Evolutionary conservation across 129 eudicot genomes (phyloP), one percentile per base, ranked within the genome.

Genomic region (Escallonia rubra): DNA sequence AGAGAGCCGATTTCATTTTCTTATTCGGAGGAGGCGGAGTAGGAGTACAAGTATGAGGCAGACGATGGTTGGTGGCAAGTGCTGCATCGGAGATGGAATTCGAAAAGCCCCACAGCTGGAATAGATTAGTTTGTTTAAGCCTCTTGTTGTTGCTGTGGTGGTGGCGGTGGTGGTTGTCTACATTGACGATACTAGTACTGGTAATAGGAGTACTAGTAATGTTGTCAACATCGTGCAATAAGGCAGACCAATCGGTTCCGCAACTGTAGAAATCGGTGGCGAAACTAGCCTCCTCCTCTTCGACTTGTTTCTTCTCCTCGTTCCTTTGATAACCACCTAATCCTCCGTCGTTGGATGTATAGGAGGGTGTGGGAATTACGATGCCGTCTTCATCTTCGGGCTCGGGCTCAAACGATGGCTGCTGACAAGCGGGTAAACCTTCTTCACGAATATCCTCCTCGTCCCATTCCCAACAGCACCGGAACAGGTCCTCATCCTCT

Each of bases 171-270:
- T 23, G 34, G 34, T 23, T 23, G 34, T 23, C 34, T 23, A 23
- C 34, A 23, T 23, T 23, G 34, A 23, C 41, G 3, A 10, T 13
- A 50, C 13, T 41, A 7, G 9, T 0, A 66, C 2, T 38, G 14
- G 38, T 65, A 11, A 8, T 61, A 7, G 16, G 11, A 65, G 65
- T 44, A n/a, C 49, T 6, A n/a, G 0, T 16, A 13, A 10, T 45
- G n/a, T 9, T 9, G 8, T 50, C 39, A 46, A 16, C 16, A 41
- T 2, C 41, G 11, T 54, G 59, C 42, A 45, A 34, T 55, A 78
- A 63, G 48, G 41, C 41, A 41, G 83, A 67, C 74, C 83, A 78
- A 64, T 78, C 79, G 0, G 72, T 56, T 48, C 83, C 83, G 53
- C 72, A 40, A 11, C 63, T 10, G 51, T 78, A 73, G 59, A 78